Base-by-base conservation (phyloP, 768 basidiomycete species). In the Suillus bovinus region DNA sequence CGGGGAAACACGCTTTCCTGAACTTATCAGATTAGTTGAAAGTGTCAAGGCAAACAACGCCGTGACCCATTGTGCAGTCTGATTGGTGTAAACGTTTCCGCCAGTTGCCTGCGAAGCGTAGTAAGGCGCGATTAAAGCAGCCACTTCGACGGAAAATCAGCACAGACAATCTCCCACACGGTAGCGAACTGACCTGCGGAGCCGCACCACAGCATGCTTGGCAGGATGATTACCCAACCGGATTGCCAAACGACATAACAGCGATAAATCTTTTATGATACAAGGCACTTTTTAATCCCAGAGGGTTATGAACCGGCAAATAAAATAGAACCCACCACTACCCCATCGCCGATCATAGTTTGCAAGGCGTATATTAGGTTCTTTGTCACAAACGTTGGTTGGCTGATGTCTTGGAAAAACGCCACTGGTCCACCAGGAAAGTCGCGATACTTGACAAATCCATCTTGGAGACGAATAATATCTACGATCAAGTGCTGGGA, bases 361-460 rank as follows among this genome's bases (percentile, higher is more conserved):
- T 68, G 65, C 11, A 68, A 10, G 42, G 34, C 50, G 42, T 68
- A 71, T 11, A 72, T 53, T 2, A 59, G 59, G 46, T 67, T 71
- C 42, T 72, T 72, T 55, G 68, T 68, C 31, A 74, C 60, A 52
- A 71, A 72, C 0, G 71, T 68, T 17, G 59, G 60, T 38, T 74
- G 60, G 42, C 65, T 66, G 5, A 63, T 58, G 33, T 68, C 65
- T 3, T 63, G 64, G 54, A 74, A 72, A 59, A 64, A 74, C 2
- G 63, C 69, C 9, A 58, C 5, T 8, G 72, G 71, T 8, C 72
- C 72, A 3, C 71, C 70, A 22, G 67, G 67, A 13, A 61, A 61
- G 38, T 68, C 63, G 3, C 71, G 65, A 50, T 65, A 52, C 34
- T n/a, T 41, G 13, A 74, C 63, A 8, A 74, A 61, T 9, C 71